phyloP scores from a whole-genome alignment of 176 grass and related monocot species.

The Avena insularis region DNA sequence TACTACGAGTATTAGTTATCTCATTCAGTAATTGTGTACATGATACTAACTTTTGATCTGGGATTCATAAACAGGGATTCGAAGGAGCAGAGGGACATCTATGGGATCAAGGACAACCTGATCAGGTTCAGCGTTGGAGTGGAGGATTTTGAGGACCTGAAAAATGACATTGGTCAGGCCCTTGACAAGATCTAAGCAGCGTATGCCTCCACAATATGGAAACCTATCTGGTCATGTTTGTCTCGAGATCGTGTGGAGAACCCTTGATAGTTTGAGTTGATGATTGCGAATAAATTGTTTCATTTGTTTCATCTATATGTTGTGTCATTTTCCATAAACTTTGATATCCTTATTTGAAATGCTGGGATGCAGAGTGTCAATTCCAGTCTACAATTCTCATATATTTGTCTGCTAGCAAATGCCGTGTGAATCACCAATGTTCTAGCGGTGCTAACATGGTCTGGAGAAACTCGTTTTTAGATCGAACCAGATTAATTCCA shows the following conservation, averaged over 20 bases:
- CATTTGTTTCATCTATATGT: background rate
- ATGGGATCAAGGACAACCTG: constrained; percentile 96
- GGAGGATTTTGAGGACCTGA: constrained; percentile 90
- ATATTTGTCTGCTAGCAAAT: no score
- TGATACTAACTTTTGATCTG: background rate
- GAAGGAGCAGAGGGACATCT: constrained; percentile 80
- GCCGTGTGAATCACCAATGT: no score
- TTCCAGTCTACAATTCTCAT: background rate
- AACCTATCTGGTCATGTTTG: constrained; percentile 30
- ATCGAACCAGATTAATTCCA: background rate
- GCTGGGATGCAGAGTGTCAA: background rate
- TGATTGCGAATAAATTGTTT: constrained; percentile 40
- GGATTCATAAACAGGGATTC: constrained; percentile 71
- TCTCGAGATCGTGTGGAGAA: background rate
- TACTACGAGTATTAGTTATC: background rate
- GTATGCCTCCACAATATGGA: background rate
- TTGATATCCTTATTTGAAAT: background rate
- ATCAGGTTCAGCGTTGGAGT: constrained; percentile 98
- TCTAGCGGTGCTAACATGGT: no score
- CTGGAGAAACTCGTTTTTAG: no score
- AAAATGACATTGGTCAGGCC: constrained; percentile 89
- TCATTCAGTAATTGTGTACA: background rate
- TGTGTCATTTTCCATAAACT: background rate
- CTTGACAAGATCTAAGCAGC: constrained; percentile 70
- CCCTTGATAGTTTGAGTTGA: constrained; percentile 8